phyloP scores from a whole-genome alignment of 208 protist genomes.

The Tetramitus jugosus region DNA sequence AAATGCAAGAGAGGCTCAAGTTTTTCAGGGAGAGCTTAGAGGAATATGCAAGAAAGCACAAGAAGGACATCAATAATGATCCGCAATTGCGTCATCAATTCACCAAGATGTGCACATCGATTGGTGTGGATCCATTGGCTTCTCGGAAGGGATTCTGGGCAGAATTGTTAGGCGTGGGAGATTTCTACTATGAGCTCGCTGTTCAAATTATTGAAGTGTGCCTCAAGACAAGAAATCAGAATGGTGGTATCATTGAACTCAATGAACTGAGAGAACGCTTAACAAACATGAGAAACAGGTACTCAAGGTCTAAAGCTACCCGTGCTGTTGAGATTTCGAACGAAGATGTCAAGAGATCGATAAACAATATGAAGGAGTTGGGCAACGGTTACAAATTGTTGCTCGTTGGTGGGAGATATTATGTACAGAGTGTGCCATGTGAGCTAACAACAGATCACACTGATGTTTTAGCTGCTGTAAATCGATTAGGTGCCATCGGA shows the following conservation, averaged over 20 bases:
- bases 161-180: slow-evolving; percentile 56
- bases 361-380: slow-evolving; percentile 44
- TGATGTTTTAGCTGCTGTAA: slow-evolving; percentile 26
- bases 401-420: slow-evolving; percentile 26
- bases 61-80: slow-evolving; percentile 53
- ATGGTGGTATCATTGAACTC: slow-evolving; percentile 57
- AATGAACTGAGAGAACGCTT: slow-evolving; percentile 39
- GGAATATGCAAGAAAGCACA: slow-evolving; percentile 59
- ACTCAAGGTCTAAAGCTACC: neutral
- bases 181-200: slow-evolving; percentile 66
- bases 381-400: slow-evolving; percentile 48
- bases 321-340: slow-evolving; percentile 36
- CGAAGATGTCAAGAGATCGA: slow-evolving; percentile 52
- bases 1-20: too few species aligned
- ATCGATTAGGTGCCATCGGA: neutral
- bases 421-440: slow-evolving; percentile 49
- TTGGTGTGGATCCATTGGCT: slow-evolving; percentile 61
- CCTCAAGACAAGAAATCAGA: slow-evolving; percentile 42
- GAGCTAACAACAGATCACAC: slow-evolving; percentile 55
- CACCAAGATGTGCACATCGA: slow-evolving; percentile 52
- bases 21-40: slow-evolving; percentile 50
- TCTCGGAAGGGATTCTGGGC: slow-evolving; percentile 53
- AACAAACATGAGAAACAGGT: neutral
- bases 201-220: slow-evolving; percentile 65
- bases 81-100: slow-evolving; percentile 57